Evolutionary conservation across 2,329 filamentous ascomycete species (phyloP).

Genomic region (Myriosclerotinia scirpicola): DNA sequence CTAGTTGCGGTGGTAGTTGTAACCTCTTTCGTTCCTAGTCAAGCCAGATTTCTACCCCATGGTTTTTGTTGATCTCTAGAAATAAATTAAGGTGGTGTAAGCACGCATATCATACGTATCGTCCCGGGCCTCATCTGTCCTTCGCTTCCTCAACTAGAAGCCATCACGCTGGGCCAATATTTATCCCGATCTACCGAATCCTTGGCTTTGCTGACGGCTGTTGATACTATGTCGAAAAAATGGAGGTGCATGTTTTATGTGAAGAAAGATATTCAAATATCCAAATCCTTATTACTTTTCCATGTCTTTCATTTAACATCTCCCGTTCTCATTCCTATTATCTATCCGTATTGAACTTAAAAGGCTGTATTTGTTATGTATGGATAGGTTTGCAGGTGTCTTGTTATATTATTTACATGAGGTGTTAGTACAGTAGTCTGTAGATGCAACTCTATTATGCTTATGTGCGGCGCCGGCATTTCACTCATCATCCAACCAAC

Average conservation of each 20-base stretch:
- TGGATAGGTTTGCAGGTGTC: not conserved
- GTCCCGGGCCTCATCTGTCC: not conserved
- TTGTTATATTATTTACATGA: not conserved
- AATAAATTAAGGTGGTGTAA: not conserved
- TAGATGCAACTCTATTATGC: constrained; percentile 8
- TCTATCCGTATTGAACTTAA: not conserved
- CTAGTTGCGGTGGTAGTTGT: too few species aligned
- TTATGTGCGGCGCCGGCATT: constrained; percentile 8
- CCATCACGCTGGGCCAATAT: not conserved
- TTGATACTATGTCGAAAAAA: not conserved
- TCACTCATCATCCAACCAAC: not conserved
- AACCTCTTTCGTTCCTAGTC: not conserved
- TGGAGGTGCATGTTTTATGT: not conserved
- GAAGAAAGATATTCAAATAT: not conserved
- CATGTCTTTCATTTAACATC: not conserved
- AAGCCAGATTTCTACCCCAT: not conserved
- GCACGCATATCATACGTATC: not conserved
- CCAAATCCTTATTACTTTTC: not conserved
- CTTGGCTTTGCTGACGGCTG: not conserved
- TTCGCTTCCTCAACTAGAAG: not conserved
- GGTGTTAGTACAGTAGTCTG: not conserved
- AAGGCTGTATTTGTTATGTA: not conserved
- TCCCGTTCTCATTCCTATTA: not conserved
- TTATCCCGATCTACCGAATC: not conserved
- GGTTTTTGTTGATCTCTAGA: not conserved